A percentile compares a stretch with the other conserved stretches of the same genome.
These are phyloP conservation scores for Lipomyces yamadae DNA, from an alignment of 805 yeast species.

Conservation along the genomic window DNA sequence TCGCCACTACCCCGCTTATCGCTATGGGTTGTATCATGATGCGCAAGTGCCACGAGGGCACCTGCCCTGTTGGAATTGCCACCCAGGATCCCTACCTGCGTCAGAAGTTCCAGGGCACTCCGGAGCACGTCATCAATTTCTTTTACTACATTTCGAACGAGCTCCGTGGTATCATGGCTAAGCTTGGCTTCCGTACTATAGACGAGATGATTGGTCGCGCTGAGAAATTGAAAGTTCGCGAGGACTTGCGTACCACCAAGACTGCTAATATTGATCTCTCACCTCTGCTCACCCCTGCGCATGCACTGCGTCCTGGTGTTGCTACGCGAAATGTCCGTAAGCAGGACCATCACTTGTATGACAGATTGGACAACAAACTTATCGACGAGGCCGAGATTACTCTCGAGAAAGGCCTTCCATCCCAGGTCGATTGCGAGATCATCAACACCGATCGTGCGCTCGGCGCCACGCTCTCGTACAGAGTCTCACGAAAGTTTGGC, in stretches of 20 bases:
- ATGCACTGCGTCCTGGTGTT: constrained; percentile 93
- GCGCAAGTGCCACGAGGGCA: constrained; percentile 90
- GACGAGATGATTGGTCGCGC: constrained; percentile 99
- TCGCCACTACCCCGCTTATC: constrained; percentile 95
- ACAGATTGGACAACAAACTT: constrained; percentile 91
- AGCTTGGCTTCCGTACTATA: constrained; percentile 90
- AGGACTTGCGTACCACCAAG: constrained; percentile 83
- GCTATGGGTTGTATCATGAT: constrained; percentile 98
- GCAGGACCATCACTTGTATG: constrained; percentile 92
- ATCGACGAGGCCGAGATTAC: constrained; percentile 95
- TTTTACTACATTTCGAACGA: constrained; percentile 94
- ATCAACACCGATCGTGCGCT: constrained; percentile 95
- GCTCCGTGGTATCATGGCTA: constrained; percentile 90
- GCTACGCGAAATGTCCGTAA: constrained; percentile 89
- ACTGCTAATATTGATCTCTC: constrained; percentile 88
- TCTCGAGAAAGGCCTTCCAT: constrained; percentile 95
- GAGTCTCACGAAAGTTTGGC: constrained; percentile 91
- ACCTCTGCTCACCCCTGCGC: constrained; percentile 96
- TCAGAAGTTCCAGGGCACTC: constrained; percentile 92
- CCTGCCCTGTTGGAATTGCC: constrained; percentile 98
- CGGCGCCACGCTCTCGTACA: constrained; percentile 92
- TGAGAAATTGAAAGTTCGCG: constrained; percentile 84
- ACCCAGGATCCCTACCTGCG: constrained; percentile 96
- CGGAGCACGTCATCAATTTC: constrained; percentile 97
- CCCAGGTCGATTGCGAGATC: constrained; percentile 88